Percentiles rank a stretch among this genome's conserved stretches.
phyloP scores from a whole-genome alignment of 768 basidiomycete genomes.

The Agrocybe praecox region DNA sequence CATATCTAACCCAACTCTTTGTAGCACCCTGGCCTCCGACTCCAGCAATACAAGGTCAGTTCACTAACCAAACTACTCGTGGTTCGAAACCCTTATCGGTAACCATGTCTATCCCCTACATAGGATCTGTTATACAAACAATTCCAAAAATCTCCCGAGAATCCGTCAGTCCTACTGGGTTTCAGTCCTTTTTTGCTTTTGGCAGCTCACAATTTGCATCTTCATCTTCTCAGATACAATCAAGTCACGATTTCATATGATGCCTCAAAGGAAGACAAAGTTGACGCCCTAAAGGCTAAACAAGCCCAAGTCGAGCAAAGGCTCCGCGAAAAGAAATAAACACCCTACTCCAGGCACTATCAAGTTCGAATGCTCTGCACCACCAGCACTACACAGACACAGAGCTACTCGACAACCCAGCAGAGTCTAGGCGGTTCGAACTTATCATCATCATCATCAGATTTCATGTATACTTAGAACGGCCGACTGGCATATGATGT shows the following conservation, averaged over 20 bases:
- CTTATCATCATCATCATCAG: too few relatives aligned
- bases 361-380: too few relatives aligned
- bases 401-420: too few relatives aligned
- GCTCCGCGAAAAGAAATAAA: slow-evolving; percentile 47
- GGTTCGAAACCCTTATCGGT: background rate
- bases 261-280: slow-evolving; percentile 84
- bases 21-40: slow-evolving; percentile 85
- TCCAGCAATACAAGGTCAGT: slow-evolving; percentile 85
- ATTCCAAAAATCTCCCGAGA: slow-evolving; percentile 96
- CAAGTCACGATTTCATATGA: slow-evolving; percentile 80
- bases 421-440: too few relatives aligned
- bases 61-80: background rate
- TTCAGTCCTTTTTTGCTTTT: background rate
- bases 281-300: slow-evolving; percentile 72
- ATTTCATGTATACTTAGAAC: background rate
- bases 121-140: slow-evolving; percentile 89
- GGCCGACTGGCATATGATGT: too few relatives aligned
- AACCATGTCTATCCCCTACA: background rate
- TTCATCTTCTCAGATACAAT: slow-evolving; percentile 64
- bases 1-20: slow-evolving; percentile 4
- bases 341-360: too few relatives aligned
- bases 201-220: background rate
- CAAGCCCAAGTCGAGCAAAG: slow-evolving; percentile 66
- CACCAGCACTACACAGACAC: too few relatives aligned
- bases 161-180: slow-evolving; percentile 88